Percentiles rank a stretch among this genome's conserved stretches.
Evolutionary conservation across 169 alveolate genomes (phyloP).

Genomic region (Cryptosporidium xiaoi): DNA sequence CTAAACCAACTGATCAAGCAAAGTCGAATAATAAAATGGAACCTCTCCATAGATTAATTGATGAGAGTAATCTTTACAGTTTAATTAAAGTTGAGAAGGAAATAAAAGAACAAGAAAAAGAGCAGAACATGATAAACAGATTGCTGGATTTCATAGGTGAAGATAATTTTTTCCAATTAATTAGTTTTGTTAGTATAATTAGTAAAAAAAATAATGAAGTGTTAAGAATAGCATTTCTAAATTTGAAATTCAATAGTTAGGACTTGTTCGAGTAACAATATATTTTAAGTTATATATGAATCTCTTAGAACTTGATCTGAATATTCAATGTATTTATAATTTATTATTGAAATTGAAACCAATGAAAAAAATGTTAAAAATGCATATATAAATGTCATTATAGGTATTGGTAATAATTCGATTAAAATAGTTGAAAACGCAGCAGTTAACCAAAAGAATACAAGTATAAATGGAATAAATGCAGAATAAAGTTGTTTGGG

Average conservation of each 20-base stretch:
- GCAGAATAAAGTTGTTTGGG: conserved; percentile 25
- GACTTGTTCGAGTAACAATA: not conserved
- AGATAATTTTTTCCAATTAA: conserved; percentile 6
- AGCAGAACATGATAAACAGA: conserved; percentile 23
- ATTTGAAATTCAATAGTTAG: not conserved
- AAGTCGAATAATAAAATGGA: not conserved
- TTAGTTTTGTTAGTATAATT: conserved; percentile 18
- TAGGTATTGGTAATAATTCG: conserved; percentile 50
- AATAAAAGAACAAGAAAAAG: conserved; percentile 59
- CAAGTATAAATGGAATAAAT: conserved; percentile 20
- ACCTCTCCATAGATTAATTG: not conserved
- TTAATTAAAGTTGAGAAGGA: conserved; percentile 51
- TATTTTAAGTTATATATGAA: too few species aligned
- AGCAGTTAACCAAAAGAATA: conserved; percentile 55
- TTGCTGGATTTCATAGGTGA: conserved; percentile 19
- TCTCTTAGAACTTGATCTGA: not conserved
- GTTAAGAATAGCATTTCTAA: conserved; percentile 2
- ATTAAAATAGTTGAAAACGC: conserved; percentile 25
- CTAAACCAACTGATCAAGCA: too few species aligned
- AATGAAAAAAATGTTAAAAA: conserved; percentile 30
- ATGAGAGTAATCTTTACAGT: conserved; percentile 15
- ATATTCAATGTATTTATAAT: conserved; percentile 13
- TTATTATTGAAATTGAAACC: conserved; percentile 30
- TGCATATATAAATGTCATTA: conserved; percentile 15
- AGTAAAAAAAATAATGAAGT: not conserved